These are phyloP conservation scores for Kwoniella bestiolae DNA, from an alignment of 768 basidiomycete species.

Conservation along the genomic window DNA sequence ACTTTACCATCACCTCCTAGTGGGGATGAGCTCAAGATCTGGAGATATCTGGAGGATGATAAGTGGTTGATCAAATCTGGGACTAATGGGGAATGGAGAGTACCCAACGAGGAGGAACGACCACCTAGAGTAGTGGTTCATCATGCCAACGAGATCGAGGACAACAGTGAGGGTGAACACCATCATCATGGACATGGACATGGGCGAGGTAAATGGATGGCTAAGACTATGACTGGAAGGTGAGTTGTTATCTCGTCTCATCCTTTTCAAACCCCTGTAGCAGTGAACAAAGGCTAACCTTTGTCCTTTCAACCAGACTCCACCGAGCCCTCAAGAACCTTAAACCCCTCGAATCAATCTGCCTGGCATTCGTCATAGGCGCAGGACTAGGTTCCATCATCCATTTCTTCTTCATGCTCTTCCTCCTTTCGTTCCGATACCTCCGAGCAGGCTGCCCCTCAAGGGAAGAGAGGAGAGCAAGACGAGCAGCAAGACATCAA, in stretches of 20 bases:
- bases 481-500: constrained; percentile 13
- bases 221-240: constrained; percentile 15
- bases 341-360: constrained; percentile 34
- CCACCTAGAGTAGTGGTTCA: constrained; percentile 7
- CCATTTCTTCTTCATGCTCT: constrained; percentile 46
- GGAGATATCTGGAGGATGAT: constrained; percentile 10
- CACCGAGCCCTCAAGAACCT: constrained; percentile 37
- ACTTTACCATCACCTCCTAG: not conserved
- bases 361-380: constrained; percentile 45
- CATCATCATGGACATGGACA: constrained; percentile 19
- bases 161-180: constrained; percentile 7
- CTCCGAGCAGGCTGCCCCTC: constrained; percentile 16
- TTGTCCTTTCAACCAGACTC: constrained; percentile 28
- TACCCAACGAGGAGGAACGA: constrained; percentile 6
- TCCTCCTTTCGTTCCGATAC: constrained; percentile 33
- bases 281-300: not conserved
- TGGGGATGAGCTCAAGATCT: constrained; percentile 11
- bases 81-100: constrained; percentile 16
- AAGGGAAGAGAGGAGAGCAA: constrained; percentile 15
- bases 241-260: constrained; percentile 11
- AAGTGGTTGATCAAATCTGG: constrained; percentile 17
- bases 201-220: constrained; percentile 6
- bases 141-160: constrained; percentile 7
- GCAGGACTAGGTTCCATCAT: constrained; percentile 47
- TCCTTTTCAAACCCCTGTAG: not conserved